These are phyloP conservation scores for Arthrobotrys pseudoclavata DNA, from an alignment of 2,329 filamentous ascomycete genomes.

Conservation along the genomic window DNA sequence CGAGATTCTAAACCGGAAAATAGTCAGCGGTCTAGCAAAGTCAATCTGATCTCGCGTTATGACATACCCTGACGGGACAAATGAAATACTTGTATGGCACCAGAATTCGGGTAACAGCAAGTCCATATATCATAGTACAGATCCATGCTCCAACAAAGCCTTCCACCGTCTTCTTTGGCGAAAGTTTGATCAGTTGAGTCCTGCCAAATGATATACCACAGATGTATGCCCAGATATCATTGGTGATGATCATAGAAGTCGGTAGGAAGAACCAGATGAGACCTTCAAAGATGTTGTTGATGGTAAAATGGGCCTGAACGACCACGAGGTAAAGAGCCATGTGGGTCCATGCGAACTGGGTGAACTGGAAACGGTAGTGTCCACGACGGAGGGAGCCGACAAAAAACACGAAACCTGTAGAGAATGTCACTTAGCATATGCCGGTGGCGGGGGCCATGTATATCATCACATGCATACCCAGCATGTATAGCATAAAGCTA, in stretches of 20 bases:
- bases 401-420: constrained; percentile 93
- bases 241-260: constrained; percentile 93
- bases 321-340: constrained; percentile 99
- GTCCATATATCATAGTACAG: constrained; percentile 89
- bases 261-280: constrained; percentile 99
- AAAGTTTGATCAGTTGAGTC: constrained; percentile 96
- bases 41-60: background rate
- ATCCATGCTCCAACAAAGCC: constrained; percentile 97
- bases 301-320: constrained; percentile 97
- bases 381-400: constrained; percentile 93
- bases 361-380: constrained; percentile 98
- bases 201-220: constrained; percentile 97
- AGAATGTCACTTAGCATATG: constrained; percentile 9
- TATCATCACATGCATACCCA: constrained; percentile 74
- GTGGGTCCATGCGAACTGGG: constrained; percentile 98
- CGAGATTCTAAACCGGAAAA: constrained; percentile 75
- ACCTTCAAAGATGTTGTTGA: constrained; percentile 99
- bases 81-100: constrained; percentile 97
- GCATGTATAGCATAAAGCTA: constrained; percentile 97
- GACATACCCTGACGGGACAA: constrained; percentile 84
- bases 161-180: constrained; percentile 98
- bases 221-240: constrained; percentile 98
- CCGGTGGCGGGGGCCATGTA: background rate
- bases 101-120: constrained; percentile 84
- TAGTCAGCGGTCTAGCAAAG: background rate